phyloP scores from a whole-genome alignment of 129 eudicot genomes.

The Lonicera japonica region DNA sequence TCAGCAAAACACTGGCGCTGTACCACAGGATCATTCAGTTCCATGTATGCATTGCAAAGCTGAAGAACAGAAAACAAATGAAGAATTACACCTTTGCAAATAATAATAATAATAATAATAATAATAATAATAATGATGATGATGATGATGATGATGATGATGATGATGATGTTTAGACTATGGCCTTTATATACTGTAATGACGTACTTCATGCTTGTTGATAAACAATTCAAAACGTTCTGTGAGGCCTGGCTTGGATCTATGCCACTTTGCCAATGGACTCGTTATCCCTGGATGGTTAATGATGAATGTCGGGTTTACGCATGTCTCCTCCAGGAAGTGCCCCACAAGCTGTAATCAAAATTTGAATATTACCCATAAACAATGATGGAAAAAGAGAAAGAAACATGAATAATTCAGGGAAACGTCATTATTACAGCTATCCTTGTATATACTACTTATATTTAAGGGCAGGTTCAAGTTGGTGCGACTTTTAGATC shows the following conservation, averaged over 20 bases:
- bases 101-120: background rate
- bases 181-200: background rate
- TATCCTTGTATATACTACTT: too few species aligned
- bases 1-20: slow-evolving; percentile 95
- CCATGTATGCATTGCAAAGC: slow-evolving; percentile 96
- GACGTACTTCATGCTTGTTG: slow-evolving; percentile 87
- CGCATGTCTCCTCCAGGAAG: slow-evolving; percentile 87
- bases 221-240: slow-evolving; percentile 88
- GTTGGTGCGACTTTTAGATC: too few species aligned
- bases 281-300: slow-evolving; percentile 99
- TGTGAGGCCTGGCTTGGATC: slow-evolving; percentile 77
- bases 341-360: slow-evolving; percentile 77
- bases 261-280: slow-evolving; percentile 96
- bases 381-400: too few species aligned
- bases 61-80: slow-evolving; percentile 14
- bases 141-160: too few species aligned
- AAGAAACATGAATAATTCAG: too few species aligned
- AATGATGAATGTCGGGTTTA: slow-evolving; percentile 76
- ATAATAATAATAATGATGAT: too few species aligned
- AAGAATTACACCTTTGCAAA: background rate
- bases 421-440: too few species aligned
- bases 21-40: slow-evolving; percentile 92
- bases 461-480: too few species aligned
- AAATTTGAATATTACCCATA: background rate
- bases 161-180: background rate